These are phyloP conservation scores for Phytophthora pini DNA, from an alignment of 352 stramenopile genomes.

Conservation along the genomic window DNA sequence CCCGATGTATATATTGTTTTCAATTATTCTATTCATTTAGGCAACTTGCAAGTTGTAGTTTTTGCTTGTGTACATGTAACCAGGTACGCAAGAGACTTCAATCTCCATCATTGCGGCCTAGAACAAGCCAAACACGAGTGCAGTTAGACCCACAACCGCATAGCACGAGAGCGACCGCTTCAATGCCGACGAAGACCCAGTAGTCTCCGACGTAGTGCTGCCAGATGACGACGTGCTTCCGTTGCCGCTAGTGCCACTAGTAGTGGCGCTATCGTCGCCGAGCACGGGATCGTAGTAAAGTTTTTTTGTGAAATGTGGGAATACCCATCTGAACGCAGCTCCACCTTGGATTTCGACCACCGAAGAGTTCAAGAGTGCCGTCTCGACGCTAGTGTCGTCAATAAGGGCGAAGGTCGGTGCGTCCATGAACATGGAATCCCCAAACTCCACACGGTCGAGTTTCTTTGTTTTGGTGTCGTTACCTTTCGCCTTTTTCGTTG, in stretches of 20 bases:
- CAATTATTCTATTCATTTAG: no score
- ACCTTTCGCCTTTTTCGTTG: constrained; percentile 26
- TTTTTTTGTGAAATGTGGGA: constrained; percentile 42
- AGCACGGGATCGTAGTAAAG: constrained; percentile 65
- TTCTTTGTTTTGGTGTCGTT: background rate
- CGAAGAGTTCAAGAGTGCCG: constrained; percentile 34
- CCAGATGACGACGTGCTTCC: constrained; percentile 7
- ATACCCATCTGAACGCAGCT: constrained; percentile 46
- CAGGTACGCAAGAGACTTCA: no score
- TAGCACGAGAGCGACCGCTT: constrained; percentile 17
- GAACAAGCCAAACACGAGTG: constrained; percentile 18
- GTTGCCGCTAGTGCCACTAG: constrained; percentile 1
- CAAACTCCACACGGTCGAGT: constrained; percentile 40
- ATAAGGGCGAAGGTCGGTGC: constrained; percentile 23
- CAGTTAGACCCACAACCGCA: constrained; percentile 7
- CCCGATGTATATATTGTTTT: no score
- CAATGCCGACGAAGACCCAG: constrained; percentile 12
- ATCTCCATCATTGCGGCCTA: constrained; percentile 6
- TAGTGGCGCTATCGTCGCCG: constrained; percentile 26
- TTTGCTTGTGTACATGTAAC: no score
- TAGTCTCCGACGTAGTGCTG: background rate
- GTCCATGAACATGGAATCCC: constrained; percentile 53
- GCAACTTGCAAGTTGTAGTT: no score
- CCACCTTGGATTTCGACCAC: constrained; percentile 16
- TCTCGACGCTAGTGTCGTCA: constrained; percentile 12